These are phyloP conservation scores for Meyerozyma carpophila DNA, from an alignment of 1,139 yeast species.

Conservation along the genomic window DNA sequence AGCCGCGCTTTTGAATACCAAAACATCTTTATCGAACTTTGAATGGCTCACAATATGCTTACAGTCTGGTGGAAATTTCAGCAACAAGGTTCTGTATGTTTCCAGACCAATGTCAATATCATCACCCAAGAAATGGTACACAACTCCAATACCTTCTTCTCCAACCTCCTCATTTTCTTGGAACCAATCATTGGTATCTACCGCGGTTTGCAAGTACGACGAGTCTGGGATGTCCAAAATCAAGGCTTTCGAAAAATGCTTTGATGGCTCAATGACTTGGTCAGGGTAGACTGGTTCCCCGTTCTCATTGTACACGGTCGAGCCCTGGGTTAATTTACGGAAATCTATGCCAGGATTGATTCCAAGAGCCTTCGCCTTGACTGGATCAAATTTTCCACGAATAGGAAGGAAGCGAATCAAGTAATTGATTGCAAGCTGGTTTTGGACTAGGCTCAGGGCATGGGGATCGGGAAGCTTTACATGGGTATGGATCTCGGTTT, in stretches of 20 bases:
- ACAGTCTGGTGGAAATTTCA: slow-evolving; percentile 44
- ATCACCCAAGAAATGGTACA: slow-evolving; percentile 74
- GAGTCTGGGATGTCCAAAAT: slow-evolving; percentile 69
- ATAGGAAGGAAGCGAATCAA: slow-evolving; percentile 60
- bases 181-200: slow-evolving; percentile 26
- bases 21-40: slow-evolving; percentile 52
- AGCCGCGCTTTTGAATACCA: slow-evolving; percentile 55
- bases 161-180: slow-evolving; percentile 20
- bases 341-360: slow-evolving; percentile 62
- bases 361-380: slow-evolving; percentile 63
- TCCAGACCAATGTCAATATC: slow-evolving; percentile 47
- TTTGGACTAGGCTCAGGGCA: slow-evolving; percentile 10
- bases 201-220: slow-evolving; percentile 44
- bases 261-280: slow-evolving; percentile 66
- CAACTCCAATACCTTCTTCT: slow-evolving; percentile 40
- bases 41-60: slow-evolving; percentile 70
- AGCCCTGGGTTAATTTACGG: slow-evolving; percentile 56
- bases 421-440: slow-evolving; percentile 45
- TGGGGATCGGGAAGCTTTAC: slow-evolving; percentile 27
- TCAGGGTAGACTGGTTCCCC: slow-evolving; percentile 61
- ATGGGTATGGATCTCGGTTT: slow-evolving; percentile 39
- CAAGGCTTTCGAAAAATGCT: slow-evolving; percentile 53
- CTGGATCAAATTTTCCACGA: slow-evolving; percentile 72
- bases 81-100: slow-evolving; percentile 41
- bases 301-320: slow-evolving; percentile 48